A percentile compares a stretch with the other conserved stretches of the same genome.
These are phyloP conservation scores for Sarocladium kiliense DNA, from an alignment of 2,329 filamentous ascomycete species.

Conservation along the genomic window DNA sequence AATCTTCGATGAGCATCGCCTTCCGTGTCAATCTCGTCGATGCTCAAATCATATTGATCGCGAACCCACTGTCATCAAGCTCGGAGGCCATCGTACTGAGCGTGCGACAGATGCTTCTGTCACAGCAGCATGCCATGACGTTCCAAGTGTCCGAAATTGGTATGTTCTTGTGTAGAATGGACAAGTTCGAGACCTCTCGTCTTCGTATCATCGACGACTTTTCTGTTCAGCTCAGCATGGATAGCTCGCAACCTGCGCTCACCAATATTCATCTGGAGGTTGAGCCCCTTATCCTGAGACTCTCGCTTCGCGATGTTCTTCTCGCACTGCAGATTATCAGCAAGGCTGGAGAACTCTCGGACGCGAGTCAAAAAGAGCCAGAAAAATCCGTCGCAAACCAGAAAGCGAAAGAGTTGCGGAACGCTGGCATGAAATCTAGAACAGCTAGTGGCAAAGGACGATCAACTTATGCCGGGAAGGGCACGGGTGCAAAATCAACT, in stretches of 20 bases:
- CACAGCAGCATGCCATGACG: slow-evolving; percentile 89
- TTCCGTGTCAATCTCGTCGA: slow-evolving; percentile 94
- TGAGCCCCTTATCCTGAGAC: slow-evolving; percentile 82
- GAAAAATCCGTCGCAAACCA: slow-evolving; percentile 37
- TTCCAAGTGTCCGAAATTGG: slow-evolving; percentile 90
- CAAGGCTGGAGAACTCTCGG: slow-evolving; percentile 82
- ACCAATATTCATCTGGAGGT: slow-evolving; percentile 83
- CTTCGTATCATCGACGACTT: slow-evolving; percentile 96
- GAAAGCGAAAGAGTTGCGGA: slow-evolving; percentile 50
- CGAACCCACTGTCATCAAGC: slow-evolving; percentile 82
- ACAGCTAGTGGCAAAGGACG: slow-evolving; percentile 51
- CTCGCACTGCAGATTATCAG: slow-evolving; percentile 88
- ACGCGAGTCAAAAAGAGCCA: slow-evolving; percentile 36
- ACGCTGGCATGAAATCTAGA: slow-evolving; percentile 45
- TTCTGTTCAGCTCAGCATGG: slow-evolving; percentile 83
- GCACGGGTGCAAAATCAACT: slow-evolving; percentile 32
- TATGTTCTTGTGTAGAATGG: slow-evolving; percentile 99
- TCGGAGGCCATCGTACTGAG: slow-evolving; percentile 95
- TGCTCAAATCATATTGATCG: slow-evolving; percentile 92
- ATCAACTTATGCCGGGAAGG: slow-evolving; percentile 44
- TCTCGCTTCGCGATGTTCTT: slow-evolving; percentile 91
- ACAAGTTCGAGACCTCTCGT: slow-evolving; percentile 86
- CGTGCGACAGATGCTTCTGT: slow-evolving; percentile 87
- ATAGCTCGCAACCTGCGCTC: slow-evolving; percentile 56
- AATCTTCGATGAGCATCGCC: slow-evolving; percentile 61